Percentiles rank a stretch among this genome's conserved stretches.
Evolutionary conservation across 2,329 filamentous ascomycete species (phyloP).

Genomic region (Aspergillus pseudoglaucus): DNA sequence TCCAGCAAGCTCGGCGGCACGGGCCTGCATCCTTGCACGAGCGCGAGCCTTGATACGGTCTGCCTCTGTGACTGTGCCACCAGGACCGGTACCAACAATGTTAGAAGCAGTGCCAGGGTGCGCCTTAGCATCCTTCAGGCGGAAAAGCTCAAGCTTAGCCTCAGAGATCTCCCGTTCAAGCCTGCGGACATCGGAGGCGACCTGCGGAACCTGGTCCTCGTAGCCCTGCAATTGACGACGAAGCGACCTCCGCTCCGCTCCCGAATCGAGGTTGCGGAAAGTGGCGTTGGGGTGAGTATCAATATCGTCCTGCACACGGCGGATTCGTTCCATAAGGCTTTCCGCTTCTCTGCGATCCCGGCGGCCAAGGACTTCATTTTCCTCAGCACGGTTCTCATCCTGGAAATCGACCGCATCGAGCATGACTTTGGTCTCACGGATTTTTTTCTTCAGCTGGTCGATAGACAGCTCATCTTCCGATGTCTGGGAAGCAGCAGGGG

Average conservation of each 20-base stretch:
- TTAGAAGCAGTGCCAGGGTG: slow-evolving; percentile 72
- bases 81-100: slow-evolving; percentile 88
- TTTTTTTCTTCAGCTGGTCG: slow-evolving; percentile 86
- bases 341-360: slow-evolving; percentile 88
- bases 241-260: slow-evolving; percentile 77
- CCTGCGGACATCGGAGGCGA: slow-evolving; percentile 85
- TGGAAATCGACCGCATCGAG: slow-evolving; percentile 95
- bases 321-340: slow-evolving; percentile 85
- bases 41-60: slow-evolving; percentile 92
- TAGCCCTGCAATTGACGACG: slow-evolving; percentile 84
- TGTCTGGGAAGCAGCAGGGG: slow-evolving; percentile 63
- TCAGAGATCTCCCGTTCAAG: slow-evolving; percentile 92
- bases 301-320: slow-evolving; percentile 89
- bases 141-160: slow-evolving; percentile 84
- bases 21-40: slow-evolving; percentile 97
- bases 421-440: slow-evolving; percentile 88
- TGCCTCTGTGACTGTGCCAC: slow-evolving; percentile 82
- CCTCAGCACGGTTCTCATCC: slow-evolving; percentile 81
- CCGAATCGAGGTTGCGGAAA: slow-evolving; percentile 66
- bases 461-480: slow-evolving; percentile 74
- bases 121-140: slow-evolving; percentile 85
- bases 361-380: slow-evolving; percentile 86
- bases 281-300: slow-evolving; percentile 78
- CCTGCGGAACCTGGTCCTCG: slow-evolving; percentile 81
- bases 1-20: slow-evolving; percentile 84